Conservation (phyloP, 345 rosid species). For the Hibiscus trionum region DNA sequence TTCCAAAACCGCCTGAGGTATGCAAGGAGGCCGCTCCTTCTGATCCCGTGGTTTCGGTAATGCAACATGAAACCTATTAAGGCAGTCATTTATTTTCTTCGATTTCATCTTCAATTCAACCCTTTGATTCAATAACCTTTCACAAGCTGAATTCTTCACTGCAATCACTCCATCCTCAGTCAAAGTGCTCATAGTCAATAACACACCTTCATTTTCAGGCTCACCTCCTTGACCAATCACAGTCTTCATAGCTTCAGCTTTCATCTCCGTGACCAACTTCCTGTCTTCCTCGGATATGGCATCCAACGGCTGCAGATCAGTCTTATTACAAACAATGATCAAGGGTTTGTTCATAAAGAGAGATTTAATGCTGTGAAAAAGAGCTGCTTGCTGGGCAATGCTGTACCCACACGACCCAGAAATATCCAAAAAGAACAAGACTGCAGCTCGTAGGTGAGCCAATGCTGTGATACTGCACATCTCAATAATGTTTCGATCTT, state of each 20-base stretch:
- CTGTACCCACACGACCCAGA: conserved; percentile 92
- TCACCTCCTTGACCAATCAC: conserved; percentile 58
- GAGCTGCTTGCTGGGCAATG: conserved; percentile 91
- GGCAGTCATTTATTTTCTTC: conserved; percentile 80
- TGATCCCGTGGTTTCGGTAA: conserved; percentile 63
- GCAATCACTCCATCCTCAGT: conserved; percentile 78
- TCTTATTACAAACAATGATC: conserved; percentile 90
- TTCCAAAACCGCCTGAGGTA: conserved; percentile 71
- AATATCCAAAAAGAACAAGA: conserved; percentile 73
- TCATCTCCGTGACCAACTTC: conserved; percentile 74
- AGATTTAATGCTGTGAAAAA: conserved; percentile 86
- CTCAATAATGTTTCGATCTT: conserved; percentile 85
- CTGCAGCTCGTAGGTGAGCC: conserved; percentile 86
- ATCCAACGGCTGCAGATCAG: conserved; percentile 88
- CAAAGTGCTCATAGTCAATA: conserved; percentile 78
- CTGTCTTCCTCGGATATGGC: conserved; percentile 59
- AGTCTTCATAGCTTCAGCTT: conserved; percentile 69
- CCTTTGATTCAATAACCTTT: conserved; percentile 75
- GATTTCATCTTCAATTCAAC: conserved; percentile 93
- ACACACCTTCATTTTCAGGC: conserved; percentile 43
- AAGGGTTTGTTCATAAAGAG: conserved; percentile 85
- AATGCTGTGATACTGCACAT: conserved; percentile 95
- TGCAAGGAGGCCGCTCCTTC: conserved; percentile 57
- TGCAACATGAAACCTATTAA: conserved; percentile 87
- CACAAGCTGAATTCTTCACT: conserved; percentile 89